Evolutionary conservation across 1,139 yeast species (phyloP).

Genomic region (Candida freyschussii): DNA sequence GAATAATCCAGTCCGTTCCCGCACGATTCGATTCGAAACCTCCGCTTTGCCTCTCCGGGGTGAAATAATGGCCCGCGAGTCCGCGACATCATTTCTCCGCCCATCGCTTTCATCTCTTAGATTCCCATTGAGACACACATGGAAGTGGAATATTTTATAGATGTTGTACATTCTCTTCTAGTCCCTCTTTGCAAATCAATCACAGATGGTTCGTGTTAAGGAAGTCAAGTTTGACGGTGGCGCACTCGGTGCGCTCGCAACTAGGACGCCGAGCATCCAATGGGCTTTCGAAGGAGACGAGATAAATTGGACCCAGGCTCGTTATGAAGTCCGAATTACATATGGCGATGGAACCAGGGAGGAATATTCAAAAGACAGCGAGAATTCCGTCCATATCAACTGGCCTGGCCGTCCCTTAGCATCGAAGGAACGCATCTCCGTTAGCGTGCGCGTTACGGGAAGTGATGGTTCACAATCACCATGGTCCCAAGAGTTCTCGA

Average conservation of each 20-base stretch:
- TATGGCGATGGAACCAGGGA: slow-evolving; percentile 3
- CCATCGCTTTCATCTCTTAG: too few relatives aligned
- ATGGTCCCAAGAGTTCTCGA: slow-evolving; percentile 7
- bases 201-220: slow-evolving; percentile 11
- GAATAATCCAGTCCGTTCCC: too few relatives aligned
- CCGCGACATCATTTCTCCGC: too few relatives aligned
- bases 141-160: too few relatives aligned
- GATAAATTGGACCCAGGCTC: slow-evolving; percentile 11
- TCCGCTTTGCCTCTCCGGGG: too few relatives aligned
- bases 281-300: slow-evolving; percentile 14
- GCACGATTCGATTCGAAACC: too few relatives aligned
- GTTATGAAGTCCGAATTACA: slow-evolving; percentile 4
- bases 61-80: too few relatives aligned
- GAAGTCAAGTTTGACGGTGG: slow-evolving; percentile 10
- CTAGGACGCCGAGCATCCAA: slow-evolving; percentile 7
- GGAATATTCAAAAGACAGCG: not conserved
- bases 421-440: slow-evolving; percentile 7
- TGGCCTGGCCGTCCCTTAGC: slow-evolving; percentile 13
- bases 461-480: slow-evolving; percentile 10
- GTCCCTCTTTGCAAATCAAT: too few relatives aligned
- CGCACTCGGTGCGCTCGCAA: slow-evolving; percentile 8
- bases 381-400: slow-evolving; percentile 4
- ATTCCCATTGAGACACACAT: too few relatives aligned
- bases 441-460: slow-evolving; percentile 11
- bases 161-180: too few relatives aligned